Conservation (phyloP, 441 rosid genomes). For the Adansonia gregorii region DNA sequence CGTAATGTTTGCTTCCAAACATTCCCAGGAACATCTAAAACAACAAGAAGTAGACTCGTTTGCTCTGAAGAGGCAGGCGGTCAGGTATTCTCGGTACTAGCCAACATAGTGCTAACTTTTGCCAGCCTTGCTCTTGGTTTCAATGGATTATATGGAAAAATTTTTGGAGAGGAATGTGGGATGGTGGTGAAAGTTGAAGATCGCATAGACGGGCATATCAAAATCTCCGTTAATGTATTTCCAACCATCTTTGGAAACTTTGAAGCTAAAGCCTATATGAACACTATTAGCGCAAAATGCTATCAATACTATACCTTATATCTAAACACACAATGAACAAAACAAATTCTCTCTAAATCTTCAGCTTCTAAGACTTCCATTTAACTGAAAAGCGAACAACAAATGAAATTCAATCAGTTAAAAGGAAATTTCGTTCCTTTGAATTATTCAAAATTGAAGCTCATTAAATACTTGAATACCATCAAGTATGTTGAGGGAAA, state of each 20-base stretch:
- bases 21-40: slow-evolving; percentile 64
- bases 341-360: neutral
- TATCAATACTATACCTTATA: slow-evolving; percentile 14
- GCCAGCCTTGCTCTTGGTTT: slow-evolving; percentile 43
- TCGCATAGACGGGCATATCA: slow-evolving; percentile 47
- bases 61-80: slow-evolving; percentile 52
- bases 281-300: neutral
- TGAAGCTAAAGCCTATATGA: neutral
- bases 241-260: slow-evolving; percentile 53
- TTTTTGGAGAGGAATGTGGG: slow-evolving; percentile 45
- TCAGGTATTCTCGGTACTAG: slow-evolving; percentile 52
- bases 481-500: neutral
- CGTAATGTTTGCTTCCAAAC: slow-evolving; percentile 80
- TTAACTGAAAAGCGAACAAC: slow-evolving; percentile 13
- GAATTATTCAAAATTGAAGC: neutral
- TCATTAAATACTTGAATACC: neutral
- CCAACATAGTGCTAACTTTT: slow-evolving; percentile 52
- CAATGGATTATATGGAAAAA: slow-evolving; percentile 59
- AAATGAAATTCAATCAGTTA: slow-evolving; percentile 10
- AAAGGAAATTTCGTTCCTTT: neutral
- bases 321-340: slow-evolving; percentile 15
- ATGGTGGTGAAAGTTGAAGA: slow-evolving; percentile 46
- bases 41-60: slow-evolving; percentile 63
- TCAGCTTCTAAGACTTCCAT: slow-evolving; percentile 25
- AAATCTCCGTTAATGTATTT: slow-evolving; percentile 50